These are phyloP conservation scores for Neofusicoccum umdonicola DNA, from an alignment of 2,329 filamentous ascomycete genomes.

Conservation along the genomic window DNA sequence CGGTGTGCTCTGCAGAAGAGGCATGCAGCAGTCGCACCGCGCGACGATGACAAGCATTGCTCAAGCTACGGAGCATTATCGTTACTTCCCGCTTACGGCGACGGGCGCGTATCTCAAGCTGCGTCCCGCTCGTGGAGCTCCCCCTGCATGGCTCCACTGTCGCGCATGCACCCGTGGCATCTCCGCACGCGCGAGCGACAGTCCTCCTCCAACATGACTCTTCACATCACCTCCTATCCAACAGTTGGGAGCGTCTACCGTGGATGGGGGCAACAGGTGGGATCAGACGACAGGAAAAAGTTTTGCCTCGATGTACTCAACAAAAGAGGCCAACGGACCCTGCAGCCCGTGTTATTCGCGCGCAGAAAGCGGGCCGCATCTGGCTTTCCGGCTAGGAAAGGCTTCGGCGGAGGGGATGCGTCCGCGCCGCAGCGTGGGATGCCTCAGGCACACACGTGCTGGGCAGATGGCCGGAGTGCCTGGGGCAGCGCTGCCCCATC, in stretches of 20 bases:
- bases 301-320: not conserved
- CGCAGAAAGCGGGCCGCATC: not conserved
- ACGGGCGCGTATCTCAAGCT: not conserved
- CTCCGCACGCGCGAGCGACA: not conserved
- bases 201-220: not conserved
- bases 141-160: constrained; percentile 14
- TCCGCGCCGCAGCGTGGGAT: not conserved
- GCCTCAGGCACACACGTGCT: not conserved
- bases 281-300: not conserved
- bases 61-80: not conserved
- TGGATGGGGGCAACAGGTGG: not conserved
- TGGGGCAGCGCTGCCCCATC: no score
- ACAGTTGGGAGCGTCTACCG: not conserved
- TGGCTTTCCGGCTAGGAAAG: not conserved
- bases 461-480: not conserved
- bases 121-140: constrained; percentile 5
- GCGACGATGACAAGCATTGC: not conserved
- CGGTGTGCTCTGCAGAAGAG: not conserved
- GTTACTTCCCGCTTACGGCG: not conserved
- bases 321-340: not conserved
- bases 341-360: constrained; percentile 3
- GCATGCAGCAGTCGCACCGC: not conserved
- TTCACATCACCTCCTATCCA: not conserved
- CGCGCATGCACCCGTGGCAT: not conserved
- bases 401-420: constrained; percentile 9